Percentiles rank a stretch among this genome's conserved stretches.
These are phyloP conservation scores for Pholiota microspora DNA, from an alignment of 768 basidiomycete genomes.

Conservation along the genomic window DNA sequence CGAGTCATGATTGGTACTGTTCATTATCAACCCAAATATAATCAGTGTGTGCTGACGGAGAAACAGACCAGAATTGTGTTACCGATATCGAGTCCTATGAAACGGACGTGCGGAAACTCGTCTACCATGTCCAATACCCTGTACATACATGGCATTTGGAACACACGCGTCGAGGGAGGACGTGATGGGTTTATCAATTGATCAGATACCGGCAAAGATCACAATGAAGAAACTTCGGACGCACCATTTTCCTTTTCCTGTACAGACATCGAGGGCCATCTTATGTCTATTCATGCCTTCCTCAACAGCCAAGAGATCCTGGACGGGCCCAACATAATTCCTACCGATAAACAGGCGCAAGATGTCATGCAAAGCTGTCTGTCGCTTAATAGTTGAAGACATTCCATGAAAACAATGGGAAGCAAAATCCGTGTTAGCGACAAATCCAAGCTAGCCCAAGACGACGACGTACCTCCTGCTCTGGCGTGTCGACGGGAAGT, in stretches of 20 bases:
- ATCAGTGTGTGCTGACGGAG: slow-evolving; percentile 10
- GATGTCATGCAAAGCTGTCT: slow-evolving; percentile 47
- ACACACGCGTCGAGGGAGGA: slow-evolving; percentile 17
- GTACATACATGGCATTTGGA: slow-evolving; percentile 11
- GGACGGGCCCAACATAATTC: slow-evolving; percentile 61
- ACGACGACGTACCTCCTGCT: slow-evolving; percentile 55
- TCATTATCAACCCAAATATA: slow-evolving; percentile 9
- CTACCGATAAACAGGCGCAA: slow-evolving; percentile 50
- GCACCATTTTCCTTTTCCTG: slow-evolving; percentile 73
- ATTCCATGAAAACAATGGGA: background rate
- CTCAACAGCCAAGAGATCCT: slow-evolving; percentile 42
- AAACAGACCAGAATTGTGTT: slow-evolving; percentile 21
- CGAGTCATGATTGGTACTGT: slow-evolving; percentile 59
- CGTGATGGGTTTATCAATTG: slow-evolving; percentile 1
- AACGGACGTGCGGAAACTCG: slow-evolving; percentile 60
- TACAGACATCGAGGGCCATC: slow-evolving; percentile 72
- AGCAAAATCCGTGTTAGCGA: background rate
- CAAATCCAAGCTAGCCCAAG: background rate
- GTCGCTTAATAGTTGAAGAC: slow-evolving; percentile 38
- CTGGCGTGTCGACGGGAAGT: slow-evolving; percentile 68
- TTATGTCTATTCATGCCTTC: slow-evolving; percentile 33
- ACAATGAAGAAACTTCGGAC: slow-evolving; percentile 20
- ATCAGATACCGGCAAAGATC: slow-evolving; percentile 17
- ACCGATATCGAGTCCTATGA: slow-evolving; percentile 80
- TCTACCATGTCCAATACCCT: slow-evolving; percentile 78